A percentile compares a stretch with the other conserved stretches of the same genome.
Conservation (phyloP, 2,329 filamentous ascomycete species). For the Rhexocercosporidium sp. region DNA sequence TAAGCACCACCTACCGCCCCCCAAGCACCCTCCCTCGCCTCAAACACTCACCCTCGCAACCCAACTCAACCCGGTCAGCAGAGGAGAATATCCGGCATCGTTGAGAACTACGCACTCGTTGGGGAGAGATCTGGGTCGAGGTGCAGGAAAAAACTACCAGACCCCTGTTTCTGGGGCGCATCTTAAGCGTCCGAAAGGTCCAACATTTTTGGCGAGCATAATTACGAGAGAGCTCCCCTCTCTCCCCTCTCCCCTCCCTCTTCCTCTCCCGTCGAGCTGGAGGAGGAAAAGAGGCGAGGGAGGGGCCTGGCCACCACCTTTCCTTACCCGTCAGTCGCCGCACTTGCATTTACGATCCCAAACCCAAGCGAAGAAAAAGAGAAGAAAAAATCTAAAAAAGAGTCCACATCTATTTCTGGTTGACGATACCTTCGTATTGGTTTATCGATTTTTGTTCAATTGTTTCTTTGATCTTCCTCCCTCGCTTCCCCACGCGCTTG, state of each 20-base stretch:
- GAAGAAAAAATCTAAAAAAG: not conserved
- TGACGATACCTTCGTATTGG: not conserved
- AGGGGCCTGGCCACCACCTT: not conserved
- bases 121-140: not conserved
- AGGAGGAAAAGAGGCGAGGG: not conserved
- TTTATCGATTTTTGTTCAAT: not conserved
- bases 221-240: too few species aligned
- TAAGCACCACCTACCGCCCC: too few species aligned
- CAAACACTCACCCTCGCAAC: not conserved
- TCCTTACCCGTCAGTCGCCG: slow-evolving; percentile 8
- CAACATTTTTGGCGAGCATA: slow-evolving; percentile 24
- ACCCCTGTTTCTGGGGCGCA: slow-evolving; percentile 16
- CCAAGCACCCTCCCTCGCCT: not conserved
- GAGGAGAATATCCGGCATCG: not conserved
- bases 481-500: slow-evolving; percentile 8
- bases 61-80: slow-evolving; percentile 11
- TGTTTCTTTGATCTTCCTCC: not conserved
- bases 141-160: not conserved
- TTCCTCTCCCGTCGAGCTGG: too few species aligned
- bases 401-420: not conserved
- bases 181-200: slow-evolving; percentile 10
- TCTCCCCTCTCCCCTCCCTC: too few species aligned
- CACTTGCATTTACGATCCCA: not conserved
- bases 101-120: slow-evolving; percentile 11
- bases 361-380: not conserved